Base-by-base conservation (phyloP, 2,329 filamentous ascomycete genomes). In the Pyricularia sp. region DNA sequence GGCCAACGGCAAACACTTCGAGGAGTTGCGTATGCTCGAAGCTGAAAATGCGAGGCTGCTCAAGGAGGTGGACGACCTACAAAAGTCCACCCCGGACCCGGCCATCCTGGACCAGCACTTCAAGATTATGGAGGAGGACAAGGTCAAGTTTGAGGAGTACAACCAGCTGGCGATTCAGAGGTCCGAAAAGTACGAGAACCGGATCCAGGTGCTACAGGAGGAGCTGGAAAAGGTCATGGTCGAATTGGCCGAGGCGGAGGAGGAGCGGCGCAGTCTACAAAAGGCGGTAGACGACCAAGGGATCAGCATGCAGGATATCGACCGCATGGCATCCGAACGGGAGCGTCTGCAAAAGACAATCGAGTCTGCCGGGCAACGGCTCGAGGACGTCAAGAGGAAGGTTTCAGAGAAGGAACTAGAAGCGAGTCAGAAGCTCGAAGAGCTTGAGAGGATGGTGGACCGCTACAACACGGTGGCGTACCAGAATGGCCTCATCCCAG, bases 291-390 rank as follows among this genome's bases (percentile, higher is more conserved):
- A 98, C 78, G 90, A 91, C 73, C 93, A 97, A 76, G 95, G 95
- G 2, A 94, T 99, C 77, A 96, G 93, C 75, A 96, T 97, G 80
- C 92, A 95, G 80, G 95, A 99, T 85, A 98, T 99, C 76, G 95
- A 99, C 84, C 93, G 95, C 78, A 97, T 99, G 94, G 97, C 93
- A 73, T 90, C 92, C 50, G 95, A 99, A 78, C 90, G 94, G 68
- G 95, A 99, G 75, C 89, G 95, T 65, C 85, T 99, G n/a, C 92
- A 97, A 72, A 94, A 91, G 74, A 92, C 90, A 61, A 90, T 97
- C 64, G 93, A 97, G 74, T 86, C 89, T 2, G 91, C 92, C 0
- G 85, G 88, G 6, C 84, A 87, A 68, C 86, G 92, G 68, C 83
- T 97, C 0, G 94, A 97, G 69, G 95, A 98, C 71, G 86, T 90